Conservation (phyloP, 1,284 basidiomycete species). For the Ceratobasidium sp. region DNA sequence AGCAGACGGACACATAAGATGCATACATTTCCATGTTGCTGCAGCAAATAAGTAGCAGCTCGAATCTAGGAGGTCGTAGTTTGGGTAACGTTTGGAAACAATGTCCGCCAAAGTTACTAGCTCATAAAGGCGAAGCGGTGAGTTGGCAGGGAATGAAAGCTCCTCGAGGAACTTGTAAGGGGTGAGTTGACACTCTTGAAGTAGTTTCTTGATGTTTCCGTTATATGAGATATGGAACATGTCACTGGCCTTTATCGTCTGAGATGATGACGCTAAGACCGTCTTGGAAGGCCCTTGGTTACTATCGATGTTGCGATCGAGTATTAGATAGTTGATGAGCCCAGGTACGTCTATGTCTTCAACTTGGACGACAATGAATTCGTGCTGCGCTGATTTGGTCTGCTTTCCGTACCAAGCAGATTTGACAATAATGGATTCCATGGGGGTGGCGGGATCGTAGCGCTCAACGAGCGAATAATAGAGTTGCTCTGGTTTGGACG, state of each 20-base stretch:
- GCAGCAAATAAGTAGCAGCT: background rate
- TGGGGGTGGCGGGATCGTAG: constrained; percentile 2
- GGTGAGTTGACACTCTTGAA: background rate
- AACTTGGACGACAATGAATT: constrained; percentile 18
- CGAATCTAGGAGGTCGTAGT: background rate
- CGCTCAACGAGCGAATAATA: background rate
- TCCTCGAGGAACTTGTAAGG: constrained; percentile 1
- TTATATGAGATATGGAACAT: background rate
- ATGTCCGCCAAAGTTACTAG: background rate
- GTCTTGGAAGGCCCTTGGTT: background rate
- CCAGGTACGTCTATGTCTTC: background rate
- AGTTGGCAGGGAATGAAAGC: background rate
- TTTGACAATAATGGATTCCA: background rate
- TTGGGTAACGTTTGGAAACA: background rate
- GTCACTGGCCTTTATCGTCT: background rate
- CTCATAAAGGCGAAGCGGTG: background rate
- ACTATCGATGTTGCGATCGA: background rate
- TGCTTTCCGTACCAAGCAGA: constrained; percentile 21
- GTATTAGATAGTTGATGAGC: constrained; percentile 8
- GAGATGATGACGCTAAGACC: background rate
- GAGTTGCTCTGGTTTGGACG: background rate
- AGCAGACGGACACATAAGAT: background rate
- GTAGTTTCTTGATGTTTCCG: background rate
- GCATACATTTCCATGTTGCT: constrained; percentile 1
- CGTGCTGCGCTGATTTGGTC: background rate